Percentiles rank a stretch among this genome's conserved stretches.
phyloP scores from a whole-genome alignment of 306 rosid species.

The Nissolia schottii region DNA sequence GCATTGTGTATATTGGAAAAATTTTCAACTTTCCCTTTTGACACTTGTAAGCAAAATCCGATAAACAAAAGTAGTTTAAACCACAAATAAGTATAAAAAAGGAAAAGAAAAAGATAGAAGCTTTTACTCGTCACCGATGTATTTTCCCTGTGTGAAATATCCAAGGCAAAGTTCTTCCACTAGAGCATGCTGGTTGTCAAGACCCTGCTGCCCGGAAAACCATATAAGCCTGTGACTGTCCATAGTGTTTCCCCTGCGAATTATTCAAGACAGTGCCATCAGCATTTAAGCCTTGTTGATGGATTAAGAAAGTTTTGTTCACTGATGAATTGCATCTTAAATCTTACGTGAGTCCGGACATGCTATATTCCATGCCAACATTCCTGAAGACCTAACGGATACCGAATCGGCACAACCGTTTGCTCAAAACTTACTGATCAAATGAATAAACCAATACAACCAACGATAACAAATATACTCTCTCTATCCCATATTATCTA shows the following conservation, averaged over 20 bases:
- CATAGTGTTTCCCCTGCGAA: constrained; percentile 80
- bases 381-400: constrained; percentile 57
- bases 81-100: not conserved
- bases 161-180: constrained; percentile 76
- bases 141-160: constrained; percentile 83
- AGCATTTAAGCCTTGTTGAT: constrained; percentile 3
- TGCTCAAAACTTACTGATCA: not conserved
- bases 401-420: constrained; percentile 9
- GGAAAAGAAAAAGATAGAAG: not conserved
- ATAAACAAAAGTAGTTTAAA: no score
- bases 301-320: not conserved
- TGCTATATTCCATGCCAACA: constrained; percentile 50
- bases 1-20: no score
- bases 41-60: no score
- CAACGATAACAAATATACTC: not conserved
- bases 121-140: constrained; percentile 75
- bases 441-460: constrained; percentile 8
- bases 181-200: constrained; percentile 68
- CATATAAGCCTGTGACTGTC: constrained; percentile 91
- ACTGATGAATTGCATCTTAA: constrained; percentile 15
- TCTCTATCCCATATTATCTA: no score
- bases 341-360: constrained; percentile 81
- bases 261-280: constrained; percentile 19
- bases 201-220: constrained; percentile 67
- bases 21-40: no score